Conservation (phyloP, 2,329 filamentous ascomycete species). For the Fusarium illudens region DNA sequence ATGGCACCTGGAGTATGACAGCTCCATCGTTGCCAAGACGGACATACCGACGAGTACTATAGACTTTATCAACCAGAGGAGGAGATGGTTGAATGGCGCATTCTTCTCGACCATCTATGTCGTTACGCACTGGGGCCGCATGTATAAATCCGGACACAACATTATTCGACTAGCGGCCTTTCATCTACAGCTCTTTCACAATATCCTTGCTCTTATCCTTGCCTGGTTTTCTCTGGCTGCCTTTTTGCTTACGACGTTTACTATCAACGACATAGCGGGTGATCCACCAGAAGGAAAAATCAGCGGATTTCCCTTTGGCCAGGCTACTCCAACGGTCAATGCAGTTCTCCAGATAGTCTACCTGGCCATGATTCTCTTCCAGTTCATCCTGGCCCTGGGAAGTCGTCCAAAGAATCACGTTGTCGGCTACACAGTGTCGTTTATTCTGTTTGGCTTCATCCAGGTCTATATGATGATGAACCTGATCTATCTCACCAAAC, state of each 20-base stretch:
- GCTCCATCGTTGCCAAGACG: neutral
- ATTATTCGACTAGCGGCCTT: neutral
- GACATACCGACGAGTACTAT: neutral
- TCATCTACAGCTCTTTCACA: conserved; percentile 7
- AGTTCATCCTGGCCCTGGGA: conserved; percentile 20
- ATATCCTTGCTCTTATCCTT: neutral
- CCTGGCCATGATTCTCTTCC: neutral
- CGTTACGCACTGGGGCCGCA: neutral
- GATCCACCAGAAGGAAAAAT: neutral
- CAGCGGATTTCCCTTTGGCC: conserved; percentile 16
- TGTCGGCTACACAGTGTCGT: conserved; percentile 10
- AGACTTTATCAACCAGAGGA: neutral
- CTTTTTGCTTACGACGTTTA: conserved; percentile 7
- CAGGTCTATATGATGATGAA: conserved; percentile 14
- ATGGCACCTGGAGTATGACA: neutral
- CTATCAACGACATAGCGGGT: conserved; percentile 11
- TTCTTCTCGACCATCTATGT: conserved; percentile 9
- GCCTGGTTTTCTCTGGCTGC: conserved; percentile 19
- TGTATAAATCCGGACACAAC: neutral
- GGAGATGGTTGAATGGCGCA: conserved; percentile 2
- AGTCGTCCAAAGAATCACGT: neutral
- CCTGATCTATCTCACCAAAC: neutral
- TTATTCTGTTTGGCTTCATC: conserved; percentile 10
- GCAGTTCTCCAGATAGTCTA: conserved; percentile 2
- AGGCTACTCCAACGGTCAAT: conserved; percentile 9